Evolutionary conservation across 352 stramenopile species (phyloP).

Genomic region (Phytopythium kandeliae): DNA sequence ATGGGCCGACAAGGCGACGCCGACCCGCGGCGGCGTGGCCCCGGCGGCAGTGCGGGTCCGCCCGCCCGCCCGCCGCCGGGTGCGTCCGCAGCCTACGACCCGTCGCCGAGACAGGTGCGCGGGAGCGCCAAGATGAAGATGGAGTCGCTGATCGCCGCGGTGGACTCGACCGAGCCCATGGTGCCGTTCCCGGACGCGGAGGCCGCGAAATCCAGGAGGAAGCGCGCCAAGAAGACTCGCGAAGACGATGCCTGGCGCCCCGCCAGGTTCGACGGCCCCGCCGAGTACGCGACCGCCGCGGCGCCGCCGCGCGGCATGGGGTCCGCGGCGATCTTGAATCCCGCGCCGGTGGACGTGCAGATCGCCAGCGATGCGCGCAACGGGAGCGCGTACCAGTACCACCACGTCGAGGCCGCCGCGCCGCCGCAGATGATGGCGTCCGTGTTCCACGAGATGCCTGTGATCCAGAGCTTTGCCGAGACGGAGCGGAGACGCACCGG

Average conservation of each 20-base stretch:
- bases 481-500: slow-evolving; percentile 21
- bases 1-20: slow-evolving; percentile 38
- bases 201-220: slow-evolving; percentile 26
- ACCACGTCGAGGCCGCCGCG: neutral
- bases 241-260: neutral
- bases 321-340: slow-evolving; percentile 5
- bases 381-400: neutral
- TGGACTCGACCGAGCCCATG: slow-evolving; percentile 13
- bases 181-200: neutral
- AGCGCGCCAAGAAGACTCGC: slow-evolving; percentile 6
- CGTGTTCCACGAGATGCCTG: slow-evolving; percentile 52
- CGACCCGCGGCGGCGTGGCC: slow-evolving; percentile 24
- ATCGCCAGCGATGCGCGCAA: slow-evolving; percentile 1
- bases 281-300: slow-evolving; percentile 4
- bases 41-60: slow-evolving; percentile 8
- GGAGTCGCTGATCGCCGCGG: slow-evolving; percentile 38
- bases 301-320: slow-evolving; percentile 9
- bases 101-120: slow-evolving; percentile 6
- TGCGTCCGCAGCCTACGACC: slow-evolving; percentile 16
- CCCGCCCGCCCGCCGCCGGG: slow-evolving; percentile 15
- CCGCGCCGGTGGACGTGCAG: slow-evolving; percentile 9
- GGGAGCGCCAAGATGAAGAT: slow-evolving; percentile 37
- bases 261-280: neutral
- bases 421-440: slow-evolving; percentile 10
- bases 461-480: slow-evolving; percentile 61